Base-by-base conservation (phyloP, 1,284 basidiomycete species). In the Heterobasidion parviporum region DNA sequence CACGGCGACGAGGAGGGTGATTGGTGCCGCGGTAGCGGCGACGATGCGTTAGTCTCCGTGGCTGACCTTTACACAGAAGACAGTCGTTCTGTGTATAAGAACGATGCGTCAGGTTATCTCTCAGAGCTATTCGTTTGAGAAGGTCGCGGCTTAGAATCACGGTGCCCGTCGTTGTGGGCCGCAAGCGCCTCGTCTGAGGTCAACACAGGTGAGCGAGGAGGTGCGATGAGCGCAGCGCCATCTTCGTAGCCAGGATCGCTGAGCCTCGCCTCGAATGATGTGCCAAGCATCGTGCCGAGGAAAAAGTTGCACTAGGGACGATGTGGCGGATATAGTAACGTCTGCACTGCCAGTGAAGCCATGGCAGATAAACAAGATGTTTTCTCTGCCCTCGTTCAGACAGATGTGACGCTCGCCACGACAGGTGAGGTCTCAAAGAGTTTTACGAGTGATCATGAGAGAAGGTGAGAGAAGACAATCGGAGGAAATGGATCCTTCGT, bases 251-350 rank as follows among this genome's bases (percentile, higher is more conserved):
- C 76, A 0, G 95, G 94, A 67, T 99, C 97, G 60, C 89, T 99
- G 97, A 0, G 95, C 91, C 70, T 99, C 96, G 15, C 95, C 96
- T 97, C 97, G 99, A 61, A 87, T 89, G 68, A 99, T 99, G 69
- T 96, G 96, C 96, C 96, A 99, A 0, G 96, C 96, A 1, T 92
- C 95, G 72, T 99, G 95, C 1, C 93, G 80, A 3, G 0, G 95
- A 91, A 12, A 91, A 93, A 0, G 94, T 98, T 0, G 96, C 96
- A 33, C 99, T 84, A 0, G 95, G 92, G 51, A 95, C 81, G 59
- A 97, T 83, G 66, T 90, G 85, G 45, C 82, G 81, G 50, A 99
- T 80, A 70, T 91, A 99, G 96, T 92, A 6, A 98, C 94, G 67
- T 98, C 95, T 15, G 95, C 90, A 65, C 92, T 95, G 9, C 96